Base-by-base conservation (phyloP, 352 stramenopile species). In the Phytophthora meadii region DNA sequence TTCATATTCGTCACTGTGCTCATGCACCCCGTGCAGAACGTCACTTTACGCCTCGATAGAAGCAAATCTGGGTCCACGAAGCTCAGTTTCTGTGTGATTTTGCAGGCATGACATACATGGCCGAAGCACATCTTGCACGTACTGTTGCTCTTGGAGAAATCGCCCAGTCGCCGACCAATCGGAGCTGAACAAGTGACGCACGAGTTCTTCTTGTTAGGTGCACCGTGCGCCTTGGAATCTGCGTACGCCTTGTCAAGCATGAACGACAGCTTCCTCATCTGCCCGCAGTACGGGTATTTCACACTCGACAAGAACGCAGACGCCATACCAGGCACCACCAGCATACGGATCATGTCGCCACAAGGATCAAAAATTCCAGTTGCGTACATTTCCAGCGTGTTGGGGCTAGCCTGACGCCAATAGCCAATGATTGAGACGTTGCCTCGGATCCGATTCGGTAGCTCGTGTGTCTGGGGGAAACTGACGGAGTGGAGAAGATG, bases 321-420 rank as follows among this genome's bases (percentile, higher is more conserved):
- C 10, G 62, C 62, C 48, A 66, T 65, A 11, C 30, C 30, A 8
- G 62, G 55, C 0, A 70, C n/a, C n/a, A 65, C 55, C 4, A 70
- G 48, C 17, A 42, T 61, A 30, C 70, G 67, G 15, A 80, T 52
- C 8, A 87, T 34, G 1, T 54, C 60, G 24, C 72, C 65, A 1
- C 52, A 32, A 0, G 61, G 54, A 15, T 79, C 60, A 15, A 79
- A 58, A 37, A 76, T 68, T 6, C 68, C 67, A 0, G 56, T 68
- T 8, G 70, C 62, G 57, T 84, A 86, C 17, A 82, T 54, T 47
- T 88, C 74, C 9, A 86, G 70, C 9, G 49, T 63, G 39, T 76
- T 75, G 25, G 71, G 17, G 9, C n/a, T 51, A 24, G 62, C 46
- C 54, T 88, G 79, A 2, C 77, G 75, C 59, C 71, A 88, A 48